Conservation (phyloP, 2,329 filamentous ascomycete species). For the Botrytis medusae region DNA sequence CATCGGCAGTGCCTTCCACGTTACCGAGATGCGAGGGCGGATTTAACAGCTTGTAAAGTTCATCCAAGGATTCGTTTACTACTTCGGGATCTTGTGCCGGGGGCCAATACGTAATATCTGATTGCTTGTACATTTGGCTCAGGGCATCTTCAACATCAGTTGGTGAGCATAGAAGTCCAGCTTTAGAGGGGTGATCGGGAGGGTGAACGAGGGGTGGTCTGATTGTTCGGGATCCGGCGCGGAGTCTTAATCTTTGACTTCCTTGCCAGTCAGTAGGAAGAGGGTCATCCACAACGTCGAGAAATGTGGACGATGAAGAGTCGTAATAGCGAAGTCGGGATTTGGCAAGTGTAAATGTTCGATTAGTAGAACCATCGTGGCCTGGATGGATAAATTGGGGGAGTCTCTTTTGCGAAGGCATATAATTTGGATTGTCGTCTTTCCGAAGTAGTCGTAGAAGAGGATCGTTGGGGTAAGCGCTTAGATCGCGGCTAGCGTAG, state of each 20-base stretch:
- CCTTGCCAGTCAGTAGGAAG: conserved; percentile 40
- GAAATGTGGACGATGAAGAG: conserved; percentile 51
- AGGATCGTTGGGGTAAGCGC: conserved; percentile 32
- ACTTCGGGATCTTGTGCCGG: conserved; percentile 29
- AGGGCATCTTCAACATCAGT: conserved; percentile 29
- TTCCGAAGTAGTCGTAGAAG: conserved; percentile 31
- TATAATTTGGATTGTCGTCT: conserved; percentile 43
- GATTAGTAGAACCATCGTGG: conserved; percentile 45
- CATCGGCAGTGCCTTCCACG: conserved; percentile 48
- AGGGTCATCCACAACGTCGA: conserved; percentile 59
- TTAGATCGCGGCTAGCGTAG: conserved; percentile 18
- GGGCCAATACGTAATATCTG: conserved; percentile 42
- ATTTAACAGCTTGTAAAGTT: conserved; percentile 45
- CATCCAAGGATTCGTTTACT: conserved; percentile 37
- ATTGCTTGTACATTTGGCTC: conserved; percentile 33
- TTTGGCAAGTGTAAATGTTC: conserved; percentile 52
- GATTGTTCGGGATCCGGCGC: conserved; percentile 48
- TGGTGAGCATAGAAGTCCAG: conserved; percentile 27
- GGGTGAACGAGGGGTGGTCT: conserved; percentile 35
- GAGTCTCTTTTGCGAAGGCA: conserved; percentile 41
- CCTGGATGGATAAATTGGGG: conserved; percentile 51
- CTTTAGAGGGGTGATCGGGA: background rate
- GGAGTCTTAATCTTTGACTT: conserved; percentile 48
- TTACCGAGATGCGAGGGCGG: conserved; percentile 41
- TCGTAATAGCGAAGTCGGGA: conserved; percentile 58